Conservation (phyloP, 148 eudicot genomes). For the Gaultheria prostrata region DNA sequence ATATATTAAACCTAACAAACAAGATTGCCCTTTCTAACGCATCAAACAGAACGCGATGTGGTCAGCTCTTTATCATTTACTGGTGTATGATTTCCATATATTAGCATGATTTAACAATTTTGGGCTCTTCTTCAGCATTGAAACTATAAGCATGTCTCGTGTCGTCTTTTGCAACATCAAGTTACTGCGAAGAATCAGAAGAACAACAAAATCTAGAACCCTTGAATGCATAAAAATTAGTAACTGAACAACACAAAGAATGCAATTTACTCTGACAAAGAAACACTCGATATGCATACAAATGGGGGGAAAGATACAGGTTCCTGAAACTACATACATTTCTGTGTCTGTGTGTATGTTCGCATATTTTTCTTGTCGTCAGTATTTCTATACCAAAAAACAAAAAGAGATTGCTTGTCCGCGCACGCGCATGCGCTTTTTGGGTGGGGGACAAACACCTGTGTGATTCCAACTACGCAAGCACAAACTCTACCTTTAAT, state of each 20-base stretch:
- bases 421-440: not conserved
- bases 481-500: conserved; percentile 5
- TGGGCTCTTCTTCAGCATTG: not conserved
- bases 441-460: not conserved
- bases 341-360: not conserved
- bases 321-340: not conserved
- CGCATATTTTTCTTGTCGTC: not conserved
- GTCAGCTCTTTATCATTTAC: not conserved
- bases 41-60: not conserved
- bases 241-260: not conserved
- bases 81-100: not conserved
- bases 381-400: not conserved
- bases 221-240: not conserved
- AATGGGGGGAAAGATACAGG: not conserved
- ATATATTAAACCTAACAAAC: not conserved
- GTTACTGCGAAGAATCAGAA: not conserved
- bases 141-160: not conserved
- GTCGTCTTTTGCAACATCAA: not conserved
- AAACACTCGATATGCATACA: not conserved
- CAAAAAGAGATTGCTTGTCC: not conserved
- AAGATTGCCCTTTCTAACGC: not conserved
- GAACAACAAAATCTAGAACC: not conserved
- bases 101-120: not conserved
- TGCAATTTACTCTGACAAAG: not conserved
- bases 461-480: not conserved